phyloP scores from a whole-genome alignment of 164 flowering plant genomes.

The Santalum album region DNA sequence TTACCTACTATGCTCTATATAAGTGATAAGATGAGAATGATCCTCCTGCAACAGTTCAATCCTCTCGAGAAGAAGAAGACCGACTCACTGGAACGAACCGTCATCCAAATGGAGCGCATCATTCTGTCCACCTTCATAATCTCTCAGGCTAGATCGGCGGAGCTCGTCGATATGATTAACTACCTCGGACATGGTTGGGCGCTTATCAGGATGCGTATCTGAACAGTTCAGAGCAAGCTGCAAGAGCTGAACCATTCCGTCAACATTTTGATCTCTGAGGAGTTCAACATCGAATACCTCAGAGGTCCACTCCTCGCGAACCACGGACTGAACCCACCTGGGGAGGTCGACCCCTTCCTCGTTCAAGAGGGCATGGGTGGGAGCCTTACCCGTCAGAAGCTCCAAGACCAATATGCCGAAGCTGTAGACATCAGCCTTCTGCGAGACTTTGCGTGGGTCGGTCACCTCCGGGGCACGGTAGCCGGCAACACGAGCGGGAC shows the following conservation, averaged over 20 bases:
- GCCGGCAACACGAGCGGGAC: slow-evolving; percentile 68
- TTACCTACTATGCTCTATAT: too few relatives aligned
- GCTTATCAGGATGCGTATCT: slow-evolving; percentile 68
- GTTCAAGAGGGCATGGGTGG: slow-evolving; percentile 52
- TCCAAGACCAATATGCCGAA: slow-evolving; percentile 80
- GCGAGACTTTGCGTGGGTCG: slow-evolving; percentile 62
- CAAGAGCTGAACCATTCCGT: slow-evolving; percentile 78
- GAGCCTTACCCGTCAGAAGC: slow-evolving; percentile 82
- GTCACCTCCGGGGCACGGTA: slow-evolving; percentile 93
- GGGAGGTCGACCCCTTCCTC: slow-evolving; percentile 93
- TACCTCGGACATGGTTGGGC: slow-evolving; percentile 70
- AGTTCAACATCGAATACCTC: slow-evolving; percentile 87
- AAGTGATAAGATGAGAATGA: too few relatives aligned
- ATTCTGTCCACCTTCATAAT: too few relatives aligned
- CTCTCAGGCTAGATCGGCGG: slow-evolving; percentile 21
- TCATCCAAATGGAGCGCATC: too few relatives aligned
- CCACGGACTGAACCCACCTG: slow-evolving; percentile 86
- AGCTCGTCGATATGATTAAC: slow-evolving; percentile 52
- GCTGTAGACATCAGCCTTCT: slow-evolving; percentile 90
- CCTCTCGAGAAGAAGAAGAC: too few relatives aligned
- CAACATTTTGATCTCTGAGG: slow-evolving; percentile 66
- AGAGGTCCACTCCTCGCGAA: slow-evolving; percentile 70
- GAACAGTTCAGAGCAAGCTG: slow-evolving; percentile 73
- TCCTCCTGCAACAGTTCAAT: too few relatives aligned
- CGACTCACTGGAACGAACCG: too few relatives aligned